Evolutionary conservation across 768 basidiomycete species (phyloP).

Genomic region (Suillus sp.): DNA sequence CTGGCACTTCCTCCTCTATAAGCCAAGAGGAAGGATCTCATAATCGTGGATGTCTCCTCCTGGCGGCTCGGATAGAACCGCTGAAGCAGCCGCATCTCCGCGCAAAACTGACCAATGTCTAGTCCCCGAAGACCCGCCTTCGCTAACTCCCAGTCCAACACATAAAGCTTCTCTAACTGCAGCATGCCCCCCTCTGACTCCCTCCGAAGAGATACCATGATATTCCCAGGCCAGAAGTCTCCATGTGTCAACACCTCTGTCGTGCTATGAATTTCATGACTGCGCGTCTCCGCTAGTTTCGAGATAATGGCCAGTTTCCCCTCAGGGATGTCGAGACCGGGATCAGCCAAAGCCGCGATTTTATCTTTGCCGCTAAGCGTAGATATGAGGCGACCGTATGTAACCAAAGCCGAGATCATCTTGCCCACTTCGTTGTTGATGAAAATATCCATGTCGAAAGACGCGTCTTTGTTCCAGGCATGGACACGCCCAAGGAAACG

Average conservation of each 20-base stretch:
- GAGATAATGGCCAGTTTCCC: constrained; percentile 38
- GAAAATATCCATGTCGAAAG: constrained; percentile 38
- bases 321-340: constrained; percentile 42
- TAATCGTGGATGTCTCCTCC: constrained; percentile 38
- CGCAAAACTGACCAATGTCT: constrained; percentile 67
- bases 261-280: constrained; percentile 33
- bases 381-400: constrained; percentile 48
- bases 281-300: constrained; percentile 33
- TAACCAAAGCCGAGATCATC: constrained; percentile 40
- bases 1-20: constrained; percentile 38
- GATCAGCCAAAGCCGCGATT: constrained; percentile 42
- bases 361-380: constrained; percentile 36
- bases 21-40: constrained; percentile 46
- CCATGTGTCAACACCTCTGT: constrained; percentile 44
- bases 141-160: constrained; percentile 69
- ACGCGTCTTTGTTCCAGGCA: constrained; percentile 40
- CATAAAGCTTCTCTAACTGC: constrained; percentile 42
- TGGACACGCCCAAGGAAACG: constrained; percentile 58
- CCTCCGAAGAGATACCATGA: constrained; percentile 46
- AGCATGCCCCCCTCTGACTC: constrained; percentile 27
- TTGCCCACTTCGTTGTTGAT: constrained; percentile 43
- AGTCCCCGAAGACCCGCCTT: constrained; percentile 58
- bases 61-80: constrained; percentile 47
- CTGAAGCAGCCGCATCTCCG: constrained; percentile 55
- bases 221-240: constrained; percentile 75